Base-by-base conservation (phyloP, 2,329 filamentous ascomycete genomes). In the Trichophyton equinum region DNA sequence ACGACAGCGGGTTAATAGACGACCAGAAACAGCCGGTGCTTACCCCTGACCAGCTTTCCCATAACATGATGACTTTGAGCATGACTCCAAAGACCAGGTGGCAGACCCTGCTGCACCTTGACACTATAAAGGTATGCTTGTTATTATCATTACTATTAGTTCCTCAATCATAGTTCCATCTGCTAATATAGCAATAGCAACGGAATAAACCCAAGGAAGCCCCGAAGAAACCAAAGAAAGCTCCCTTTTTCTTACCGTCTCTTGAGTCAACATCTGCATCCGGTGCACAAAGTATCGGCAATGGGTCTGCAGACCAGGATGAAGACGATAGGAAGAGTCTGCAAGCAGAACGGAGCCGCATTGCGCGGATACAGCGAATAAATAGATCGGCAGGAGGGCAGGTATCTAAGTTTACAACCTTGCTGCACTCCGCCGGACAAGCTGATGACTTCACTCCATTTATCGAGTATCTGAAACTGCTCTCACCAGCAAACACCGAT, bases 161-260 rank as follows among this genome's bases (percentile, higher is more conserved):
- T 38, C 44, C 58, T 36, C 42, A 27, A 15, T 59, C 60, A 56
- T 51, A 25, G 15, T n/a, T 44, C 2, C n/a, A 20, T 18, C n/a
- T 44, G 27, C 40, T 53, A 56, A 60, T 49, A 59, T 55, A 3
- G 4, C 33, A 30, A 46, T 74, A 91, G 76, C 84, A 91, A 74
- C 88, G 94, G 63, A 99, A 99, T 75, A 95, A 94, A 74, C 94
- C 95, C 0, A 91, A 85, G 65, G 91, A 96, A 73, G 84, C 91
- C 0, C 91, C 91, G 15, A 96, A 96, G 75, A 82, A 85, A 5
- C 94, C 94, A 0, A 89, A 96, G 71, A 95, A 95, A 70, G 92
- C 92, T 0, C 95, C 94, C 0, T 97, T 97, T 79, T 97, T 97
- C 79, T 79, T 97, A 3, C 89, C 91, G 18, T 69, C 72, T 25